A percentile compares a stretch with the other conserved stretches of the same genome.
Evolutionary conservation across 208 protist genomes (phyloP).

Genomic region (Tritrichomonas foetus): DNA sequence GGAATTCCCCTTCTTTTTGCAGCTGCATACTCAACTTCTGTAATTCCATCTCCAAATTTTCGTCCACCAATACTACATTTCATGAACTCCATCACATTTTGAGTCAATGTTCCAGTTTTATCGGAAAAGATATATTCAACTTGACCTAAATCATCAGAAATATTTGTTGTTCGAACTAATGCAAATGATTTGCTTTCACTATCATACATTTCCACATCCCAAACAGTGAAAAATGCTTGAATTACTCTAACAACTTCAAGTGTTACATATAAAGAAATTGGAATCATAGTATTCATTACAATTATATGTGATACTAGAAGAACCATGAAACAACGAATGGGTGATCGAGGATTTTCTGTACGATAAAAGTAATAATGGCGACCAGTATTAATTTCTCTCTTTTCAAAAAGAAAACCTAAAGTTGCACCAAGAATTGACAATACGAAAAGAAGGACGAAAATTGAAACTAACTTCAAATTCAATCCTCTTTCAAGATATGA

Average conservation of each 20-base stretch:
- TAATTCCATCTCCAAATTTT: background rate
- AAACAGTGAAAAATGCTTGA: slow-evolving; percentile 42
- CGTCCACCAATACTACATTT: slow-evolving; percentile 30
- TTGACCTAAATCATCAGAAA: slow-evolving; percentile 92
- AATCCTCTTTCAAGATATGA: background rate
- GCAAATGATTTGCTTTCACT: background rate
- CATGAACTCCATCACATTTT: slow-evolving; percentile 54
- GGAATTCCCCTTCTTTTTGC: background rate
- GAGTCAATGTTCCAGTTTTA: slow-evolving; percentile 96
- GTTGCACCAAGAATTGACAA: background rate
- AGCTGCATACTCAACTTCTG: slow-evolving; percentile 35
- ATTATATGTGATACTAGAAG: background rate
- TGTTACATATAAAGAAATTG: slow-evolving; percentile 52
- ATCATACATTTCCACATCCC: slow-evolving; percentile 31
- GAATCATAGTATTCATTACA: slow-evolving; percentile 42
- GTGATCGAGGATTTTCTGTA: background rate
- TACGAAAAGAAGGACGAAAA: background rate
- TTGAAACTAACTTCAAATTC: background rate
- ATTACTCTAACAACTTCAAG: slow-evolving; percentile 49
- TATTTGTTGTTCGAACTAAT: slow-evolving; percentile 59
- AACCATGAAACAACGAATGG: background rate
- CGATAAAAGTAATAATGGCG: background rate
- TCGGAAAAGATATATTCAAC: slow-evolving; percentile 92
- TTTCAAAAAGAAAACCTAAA: background rate
- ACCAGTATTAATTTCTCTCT: background rate